Percentiles rank a stretch among this genome's conserved stretches.
phyloP scores from a whole-genome alignment of 805 yeast species.

The Candida chilensis region DNA sequence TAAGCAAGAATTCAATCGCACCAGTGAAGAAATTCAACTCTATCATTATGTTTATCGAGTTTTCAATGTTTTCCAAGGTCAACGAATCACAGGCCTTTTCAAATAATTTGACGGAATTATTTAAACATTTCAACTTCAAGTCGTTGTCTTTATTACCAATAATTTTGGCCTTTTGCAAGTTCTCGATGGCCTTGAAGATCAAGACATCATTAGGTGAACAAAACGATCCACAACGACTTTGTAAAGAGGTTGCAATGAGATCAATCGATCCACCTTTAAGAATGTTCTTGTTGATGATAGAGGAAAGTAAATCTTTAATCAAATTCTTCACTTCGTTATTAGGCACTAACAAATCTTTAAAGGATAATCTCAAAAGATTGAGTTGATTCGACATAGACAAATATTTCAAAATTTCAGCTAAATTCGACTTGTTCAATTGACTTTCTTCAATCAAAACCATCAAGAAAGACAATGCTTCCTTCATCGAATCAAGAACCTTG shows the following conservation, averaged over 20 bases:
- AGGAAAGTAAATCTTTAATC: conserved; percentile 79
- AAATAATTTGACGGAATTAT: conserved; percentile 66
- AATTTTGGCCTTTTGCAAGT: conserved; percentile 77
- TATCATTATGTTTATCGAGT: conserved; percentile 70
- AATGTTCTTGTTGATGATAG: conserved; percentile 83
- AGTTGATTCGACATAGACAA: conserved; percentile 60
- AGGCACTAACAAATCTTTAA: conserved; percentile 73
- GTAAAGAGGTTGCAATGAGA: conserved; percentile 75
- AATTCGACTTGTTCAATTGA: conserved; percentile 28
- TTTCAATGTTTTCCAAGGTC: conserved; percentile 70
- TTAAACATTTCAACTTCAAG: conserved; percentile 51
- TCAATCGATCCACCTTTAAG: conserved; percentile 91
- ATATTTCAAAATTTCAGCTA: conserved; percentile 62
- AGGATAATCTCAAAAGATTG: conserved; percentile 56
- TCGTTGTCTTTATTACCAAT: conserved; percentile 68
- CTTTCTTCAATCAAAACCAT: conserved; percentile 73
- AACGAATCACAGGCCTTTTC: conserved; percentile 75
- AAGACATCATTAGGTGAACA: conserved; percentile 91
- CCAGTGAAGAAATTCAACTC: conserved; percentile 75
- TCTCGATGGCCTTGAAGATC: conserved; percentile 90
- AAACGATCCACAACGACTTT: conserved; percentile 89
- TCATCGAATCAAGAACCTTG: conserved; percentile 65
- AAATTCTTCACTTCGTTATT: conserved; percentile 49
- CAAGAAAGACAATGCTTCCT: conserved; percentile 86
- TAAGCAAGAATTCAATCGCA: conserved; percentile 74